Percentiles rank a stretch among this genome's conserved stretches.
These are phyloP conservation scores for Candida manassasensis DNA, from an alignment of 805 yeast genomes.

Conservation along the genomic window DNA sequence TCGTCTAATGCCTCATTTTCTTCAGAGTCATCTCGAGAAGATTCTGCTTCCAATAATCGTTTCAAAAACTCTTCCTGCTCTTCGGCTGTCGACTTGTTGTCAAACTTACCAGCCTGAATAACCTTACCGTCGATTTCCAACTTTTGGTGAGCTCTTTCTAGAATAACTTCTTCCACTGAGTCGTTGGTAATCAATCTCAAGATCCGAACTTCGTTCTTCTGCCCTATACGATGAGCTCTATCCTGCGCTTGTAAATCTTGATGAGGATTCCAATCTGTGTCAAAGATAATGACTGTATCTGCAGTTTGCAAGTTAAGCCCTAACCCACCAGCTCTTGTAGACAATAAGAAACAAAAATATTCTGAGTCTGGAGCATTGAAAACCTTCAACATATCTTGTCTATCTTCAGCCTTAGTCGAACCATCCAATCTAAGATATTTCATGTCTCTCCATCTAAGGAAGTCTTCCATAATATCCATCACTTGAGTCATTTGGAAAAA, in stretches of 20 bases:
- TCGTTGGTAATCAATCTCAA: conserved; percentile 75
- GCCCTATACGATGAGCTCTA: conserved; percentile 87
- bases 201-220: conserved; percentile 81
- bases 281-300: conserved; percentile 81
- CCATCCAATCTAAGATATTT: conserved; percentile 79
- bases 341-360: conserved; percentile 70
- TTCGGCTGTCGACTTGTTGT: conserved; percentile 79
- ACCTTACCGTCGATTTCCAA: conserved; percentile 85
- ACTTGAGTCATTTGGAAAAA: conserved; percentile 89
- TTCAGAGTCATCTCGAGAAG: conserved; percentile 49
- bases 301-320: conserved; percentile 85
- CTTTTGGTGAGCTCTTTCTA: conserved; percentile 79
- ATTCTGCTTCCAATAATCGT: conserved; percentile 67
- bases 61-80: conserved; percentile 80
- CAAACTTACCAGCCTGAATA: conserved; percentile 88
- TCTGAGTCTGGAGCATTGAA: conserved; percentile 76
- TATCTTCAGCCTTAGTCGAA: conserved; percentile 77
- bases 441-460: conserved; percentile 58
- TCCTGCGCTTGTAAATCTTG: conserved; percentile 90
- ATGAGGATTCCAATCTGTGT: conserved; percentile 90
- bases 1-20: conserved; percentile 56
- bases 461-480: conserved; percentile 88
- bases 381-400: conserved; percentile 66
- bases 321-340: conserved; percentile 87
- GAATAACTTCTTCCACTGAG: conserved; percentile 77